Evolutionary conservation across 176 grass and related monocot species (phyloP), one percentile per base, ranked within the genome.

Genomic region (Eragrostis nindensis): DNA sequence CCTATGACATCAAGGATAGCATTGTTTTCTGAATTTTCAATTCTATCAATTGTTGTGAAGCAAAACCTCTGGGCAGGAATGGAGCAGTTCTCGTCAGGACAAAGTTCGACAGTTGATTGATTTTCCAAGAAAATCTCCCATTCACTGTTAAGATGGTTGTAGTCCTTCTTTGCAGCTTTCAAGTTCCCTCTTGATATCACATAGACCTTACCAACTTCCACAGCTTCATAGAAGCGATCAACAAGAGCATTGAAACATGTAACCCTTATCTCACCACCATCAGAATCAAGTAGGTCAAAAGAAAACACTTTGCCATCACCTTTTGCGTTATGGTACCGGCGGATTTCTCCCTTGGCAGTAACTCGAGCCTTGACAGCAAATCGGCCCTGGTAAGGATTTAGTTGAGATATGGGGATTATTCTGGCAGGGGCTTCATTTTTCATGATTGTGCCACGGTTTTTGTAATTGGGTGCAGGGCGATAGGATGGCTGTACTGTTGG

Each of bases 221-320:
- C 74, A 75, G 78, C 55, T 75, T 98, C 86, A 86, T 93, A 91
- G 87, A 98, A 98, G 38, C 88, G 87, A 82, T 98, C 95, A 56
- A 93, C 82, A 26, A 87, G 80, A 52, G 78, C 21, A 79, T 95
- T 93, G 77, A 98, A 98, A 78, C 95, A 98, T 75, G 90, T 86
- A 62, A 89, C 95, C 78, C 90, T 82, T 75, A 98, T 93, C 80
- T 98, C 95, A 77, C 95, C 88, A 22, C 83, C 88, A 74, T 95
- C 92, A 87, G 90, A 93, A 87, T 98, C 96, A 81, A 98, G 92
- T 25, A 98, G 69, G 68, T 95, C 92, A 80, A 98, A 98, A 70
- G 86, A 95, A 84, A 98, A 98, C 49, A 98, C 92, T 78, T 98
- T 98, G 26, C 96, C 92, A 73, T 95, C 96, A 67, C 96, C 96